These are phyloP conservation scores for Yamadazyma oceani DNA, from an alignment of 1,139 yeast genomes.

Conservation along the genomic window DNA sequence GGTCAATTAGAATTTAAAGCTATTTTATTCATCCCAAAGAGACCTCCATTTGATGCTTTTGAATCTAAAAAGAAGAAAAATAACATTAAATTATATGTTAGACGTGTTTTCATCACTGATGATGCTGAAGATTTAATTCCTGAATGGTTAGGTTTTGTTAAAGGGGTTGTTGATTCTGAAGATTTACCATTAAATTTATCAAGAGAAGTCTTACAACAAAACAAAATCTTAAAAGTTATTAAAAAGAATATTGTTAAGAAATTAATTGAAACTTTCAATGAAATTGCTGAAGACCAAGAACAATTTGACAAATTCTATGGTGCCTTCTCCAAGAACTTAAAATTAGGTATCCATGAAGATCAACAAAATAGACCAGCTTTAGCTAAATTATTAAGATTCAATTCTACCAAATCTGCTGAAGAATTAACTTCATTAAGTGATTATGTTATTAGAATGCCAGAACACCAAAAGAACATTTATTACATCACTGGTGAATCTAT, in stretches of 20 bases:
- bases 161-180: slow-evolving; percentile 99
- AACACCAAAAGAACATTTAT: slow-evolving; percentile 99
- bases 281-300: slow-evolving; percentile 98
- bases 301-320: slow-evolving; percentile 98
- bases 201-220: slow-evolving; percentile 99
- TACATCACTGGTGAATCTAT: slow-evolving; percentile 98
- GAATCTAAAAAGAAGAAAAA: slow-evolving; percentile 98
- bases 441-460: slow-evolving; percentile 99
- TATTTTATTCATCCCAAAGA: slow-evolving; percentile 94
- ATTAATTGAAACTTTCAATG: slow-evolving; percentile 97
- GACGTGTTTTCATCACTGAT: slow-evolving; percentile 99
- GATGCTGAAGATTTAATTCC: slow-evolving; percentile 99
- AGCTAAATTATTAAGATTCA: slow-evolving; percentile 94
- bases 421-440: slow-evolving; percentile 94
- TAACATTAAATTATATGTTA: slow-evolving; percentile 98
- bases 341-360: slow-evolving; percentile 99
- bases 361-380: slow-evolving; percentile 94
- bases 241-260: slow-evolving; percentile 99
- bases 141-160: slow-evolving; percentile 97
- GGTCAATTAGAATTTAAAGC: slow-evolving; percentile 99
- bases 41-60: slow-evolving; percentile 98
- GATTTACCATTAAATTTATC: slow-evolving; percentile 99
- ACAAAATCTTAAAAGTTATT: slow-evolving; percentile 99
- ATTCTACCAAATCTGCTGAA: slow-evolving; percentile 94
- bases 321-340: slow-evolving; percentile 97